Conservation (phyloP, 2,329 filamentous ascomycete species). For the Anthostomella pinea region DNA sequence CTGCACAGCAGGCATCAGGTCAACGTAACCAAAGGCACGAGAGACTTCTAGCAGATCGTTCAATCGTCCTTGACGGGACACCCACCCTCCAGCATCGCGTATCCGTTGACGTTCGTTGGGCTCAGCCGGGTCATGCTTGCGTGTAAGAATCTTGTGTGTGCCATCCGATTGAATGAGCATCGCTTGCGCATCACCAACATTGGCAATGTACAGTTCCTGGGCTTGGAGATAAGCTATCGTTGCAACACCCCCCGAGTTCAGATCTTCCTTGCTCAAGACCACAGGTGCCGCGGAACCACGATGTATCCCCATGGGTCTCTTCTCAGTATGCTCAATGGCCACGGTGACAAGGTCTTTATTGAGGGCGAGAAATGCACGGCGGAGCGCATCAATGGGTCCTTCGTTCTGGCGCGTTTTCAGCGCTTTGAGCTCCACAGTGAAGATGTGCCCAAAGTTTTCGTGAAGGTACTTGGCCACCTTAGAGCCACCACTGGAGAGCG, state of each 20-base stretch:
- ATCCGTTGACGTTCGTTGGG: constrained; percentile 81
- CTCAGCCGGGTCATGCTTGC: constrained; percentile 91
- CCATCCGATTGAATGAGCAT: constrained; percentile 90
- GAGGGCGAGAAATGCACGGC: constrained; percentile 80
- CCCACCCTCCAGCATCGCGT: constrained; percentile 90
- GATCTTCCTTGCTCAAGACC: constrained; percentile 81
- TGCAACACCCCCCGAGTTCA: constrained; percentile 85
- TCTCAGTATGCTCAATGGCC: constrained; percentile 76
- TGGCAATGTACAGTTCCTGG: constrained; percentile 89
- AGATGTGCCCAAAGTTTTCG: constrained; percentile 87
- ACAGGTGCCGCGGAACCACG: constrained; percentile 70
- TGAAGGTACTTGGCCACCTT: constrained; percentile 96
- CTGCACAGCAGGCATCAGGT: constrained; percentile 88
- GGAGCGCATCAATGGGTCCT: constrained; percentile 76
- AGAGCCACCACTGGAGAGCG: constrained; percentile 83
- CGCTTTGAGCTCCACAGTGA: constrained; percentile 75
- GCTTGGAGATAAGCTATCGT: constrained; percentile 88
- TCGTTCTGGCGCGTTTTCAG: constrained; percentile 67
- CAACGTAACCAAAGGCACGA: constrained; percentile 90
- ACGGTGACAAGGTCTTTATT: constrained; percentile 93
- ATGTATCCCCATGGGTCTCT: constrained; percentile 63
- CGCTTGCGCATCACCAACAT: constrained; percentile 94
- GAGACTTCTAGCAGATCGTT: constrained; percentile 92
- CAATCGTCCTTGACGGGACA: constrained; percentile 88
- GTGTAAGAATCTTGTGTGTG: constrained; percentile 76